Evolutionary conservation across 2,329 filamentous ascomycete species (phyloP), one percentile per base, ranked within the genome.

Genomic region (Ophiostoma angusticollis): DNA sequence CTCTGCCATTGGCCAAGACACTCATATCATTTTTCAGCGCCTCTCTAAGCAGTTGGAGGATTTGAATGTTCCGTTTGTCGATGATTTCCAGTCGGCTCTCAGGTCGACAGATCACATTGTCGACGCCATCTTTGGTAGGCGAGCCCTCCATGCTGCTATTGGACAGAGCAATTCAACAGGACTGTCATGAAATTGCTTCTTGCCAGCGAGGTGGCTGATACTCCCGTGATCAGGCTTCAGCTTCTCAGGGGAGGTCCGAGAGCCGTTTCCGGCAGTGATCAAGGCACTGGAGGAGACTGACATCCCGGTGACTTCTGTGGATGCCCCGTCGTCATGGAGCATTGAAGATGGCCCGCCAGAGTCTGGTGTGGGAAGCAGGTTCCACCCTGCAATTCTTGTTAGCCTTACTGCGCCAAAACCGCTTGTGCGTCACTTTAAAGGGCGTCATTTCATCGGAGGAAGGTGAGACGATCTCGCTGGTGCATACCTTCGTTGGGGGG

Each of bases 361-460:
- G 37, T 73, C 77, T 1, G 89, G 85, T 0, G 70, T 84, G 0
- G 89, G 86, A 1, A 80, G 79, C 51, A 75, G 68, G 5, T 96
- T 93, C 54, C 78, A 83, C 63, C 91, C 91, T 47, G 66, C 70
- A 24, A 78, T 79, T 16, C 64, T 98, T 42, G 78, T 98, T 49
- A 93, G 84, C 55, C 64, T 98, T 53, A 94, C 89, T 34, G 91
- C 91, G 9, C 86, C 91, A 3, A 98, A 98, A 62, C 89, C 89
- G 6, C 64, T 94, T 44, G 81, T 85, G 6, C 81, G 79, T 58
- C 75, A 77, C 56, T 98, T 94, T 58, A 75, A 67, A 46, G 91
- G 89, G 1, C 74, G 84, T 33, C 91, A 98, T 64, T 98, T 96
- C 54, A 60, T 98, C 40, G 91, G 91, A 7, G 91, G 91, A 39